Evolutionary conservation across 768 basidiomycete species (phyloP).

Genomic region (Phlegmacium glaucopus): DNA sequence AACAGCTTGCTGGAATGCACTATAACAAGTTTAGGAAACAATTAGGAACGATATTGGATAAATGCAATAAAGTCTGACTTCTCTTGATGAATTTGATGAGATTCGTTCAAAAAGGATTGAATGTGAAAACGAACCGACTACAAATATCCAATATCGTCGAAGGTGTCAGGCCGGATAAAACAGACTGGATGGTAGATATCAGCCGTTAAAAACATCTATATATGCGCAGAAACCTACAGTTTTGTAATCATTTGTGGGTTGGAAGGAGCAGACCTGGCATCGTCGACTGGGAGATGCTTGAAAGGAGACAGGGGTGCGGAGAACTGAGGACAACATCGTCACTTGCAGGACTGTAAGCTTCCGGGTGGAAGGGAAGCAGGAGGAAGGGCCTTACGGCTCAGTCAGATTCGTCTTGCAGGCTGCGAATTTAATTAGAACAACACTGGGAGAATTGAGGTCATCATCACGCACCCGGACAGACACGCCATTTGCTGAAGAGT

Average conservation of each 20-base stretch:
- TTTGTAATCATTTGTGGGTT: constrained; percentile 89
- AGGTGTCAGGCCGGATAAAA: constrained; percentile 77
- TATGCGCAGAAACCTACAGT: constrained; percentile 54
- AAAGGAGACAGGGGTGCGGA: neutral
- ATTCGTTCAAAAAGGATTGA: neutral
- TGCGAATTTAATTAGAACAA: constrained; percentile 19
- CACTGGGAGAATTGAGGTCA: neutral
- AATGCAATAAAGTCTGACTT: constrained; percentile 37
- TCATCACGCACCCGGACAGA: constrained; percentile 63
- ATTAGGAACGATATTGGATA: neutral
- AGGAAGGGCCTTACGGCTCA: constrained; percentile 57
- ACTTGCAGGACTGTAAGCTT: constrained; percentile 22
- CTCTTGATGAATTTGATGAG: constrained; percentile 79
- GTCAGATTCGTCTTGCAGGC: constrained; percentile 79
- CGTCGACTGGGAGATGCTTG: neutral
- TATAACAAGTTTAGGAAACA: constrained; percentile 23
- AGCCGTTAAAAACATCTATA: constrained; percentile 16
- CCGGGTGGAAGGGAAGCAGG: neutral
- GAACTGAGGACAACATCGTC: constrained; percentile 62
- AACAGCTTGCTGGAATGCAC: constrained; percentile 83
- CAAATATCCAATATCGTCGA: constrained; percentile 79
- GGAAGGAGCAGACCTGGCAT: constrained; percentile 70
- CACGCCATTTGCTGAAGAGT: constrained; percentile 69
- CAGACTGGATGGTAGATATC: constrained; percentile 49
- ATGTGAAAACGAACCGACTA: constrained; percentile 48